Conservation (phyloP, 2,329 filamentous ascomycete species). For the Colletotrichum lini region DNA sequence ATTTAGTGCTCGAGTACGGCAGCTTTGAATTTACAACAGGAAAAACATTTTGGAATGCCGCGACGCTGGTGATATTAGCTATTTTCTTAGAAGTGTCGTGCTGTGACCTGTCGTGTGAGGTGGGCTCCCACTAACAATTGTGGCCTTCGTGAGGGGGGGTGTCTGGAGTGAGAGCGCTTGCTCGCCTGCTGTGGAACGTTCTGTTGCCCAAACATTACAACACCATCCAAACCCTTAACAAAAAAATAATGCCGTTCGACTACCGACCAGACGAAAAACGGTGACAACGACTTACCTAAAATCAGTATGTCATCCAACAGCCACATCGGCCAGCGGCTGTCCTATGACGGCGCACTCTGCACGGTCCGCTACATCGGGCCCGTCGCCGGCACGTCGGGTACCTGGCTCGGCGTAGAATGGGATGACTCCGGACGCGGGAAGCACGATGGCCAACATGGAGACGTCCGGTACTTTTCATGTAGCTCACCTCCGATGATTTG, state of each 20-base stretch:
- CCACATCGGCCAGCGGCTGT: conserved; percentile 81
- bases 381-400: conserved; percentile 81
- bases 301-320: conserved; percentile 55
- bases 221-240: not conserved
- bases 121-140: conserved; percentile 33
- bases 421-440: conserved; percentile 90
- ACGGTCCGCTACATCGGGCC: conserved; percentile 88
- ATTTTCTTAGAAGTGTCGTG: not conserved
- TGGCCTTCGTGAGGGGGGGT: conserved; percentile 8
- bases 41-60: too few species aligned
- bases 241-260: conserved; percentile 9
- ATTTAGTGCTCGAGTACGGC: not conserved
- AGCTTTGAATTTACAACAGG: not conserved
- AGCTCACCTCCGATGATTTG: conserved; percentile 48
- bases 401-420: conserved; percentile 98
- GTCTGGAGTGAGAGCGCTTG: conserved; percentile 16
- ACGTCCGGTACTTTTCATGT: conserved; percentile 88
- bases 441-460: conserved; percentile 88
- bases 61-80: not conserved
- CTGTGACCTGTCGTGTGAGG: too few species aligned
- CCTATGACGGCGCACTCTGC: conserved; percentile 82
- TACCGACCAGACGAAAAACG: not conserved
- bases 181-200: conserved; percentile 8
- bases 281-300: conserved; percentile 16
- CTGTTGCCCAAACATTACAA: conserved; percentile 6